Conservation (phyloP, 495 filamentous ascomycete genomes). For the Podospora tetraspora region DNA sequence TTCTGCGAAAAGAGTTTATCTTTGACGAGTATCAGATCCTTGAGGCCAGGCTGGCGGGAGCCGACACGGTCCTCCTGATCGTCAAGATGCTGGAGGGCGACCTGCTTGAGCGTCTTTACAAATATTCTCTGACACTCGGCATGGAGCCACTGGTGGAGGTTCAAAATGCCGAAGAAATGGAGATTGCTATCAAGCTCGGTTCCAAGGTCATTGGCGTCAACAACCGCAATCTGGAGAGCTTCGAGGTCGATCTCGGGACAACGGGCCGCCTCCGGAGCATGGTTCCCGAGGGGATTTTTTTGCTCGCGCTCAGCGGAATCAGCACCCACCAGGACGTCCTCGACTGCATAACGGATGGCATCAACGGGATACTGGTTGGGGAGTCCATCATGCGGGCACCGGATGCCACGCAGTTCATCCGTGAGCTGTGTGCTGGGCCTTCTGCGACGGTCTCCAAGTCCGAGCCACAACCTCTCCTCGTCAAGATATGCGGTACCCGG, state of each 20-base stretch:
- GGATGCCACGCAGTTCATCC: conserved; percentile 69
- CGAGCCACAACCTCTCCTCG: conserved; percentile 48
- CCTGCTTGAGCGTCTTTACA: conserved; percentile 72
- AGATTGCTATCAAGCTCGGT: conserved; percentile 75
- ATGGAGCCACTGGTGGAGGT: conserved; percentile 99
- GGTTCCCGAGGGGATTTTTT: conserved; percentile 78
- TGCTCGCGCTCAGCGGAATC: conserved; percentile 94
- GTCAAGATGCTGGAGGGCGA: conserved; percentile 91
- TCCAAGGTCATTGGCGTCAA: conserved; percentile 97
- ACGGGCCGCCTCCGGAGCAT: conserved; percentile 84
- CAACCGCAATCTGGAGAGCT: conserved; percentile 91
- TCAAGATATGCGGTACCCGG: conserved; percentile 97
- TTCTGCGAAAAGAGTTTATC: conserved; percentile 94
- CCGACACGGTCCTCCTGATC: conserved; percentile 92
- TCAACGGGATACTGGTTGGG: conserved; percentile 89
- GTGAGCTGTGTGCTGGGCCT: conserved; percentile 64
- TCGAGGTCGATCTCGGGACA: conserved; percentile 93
- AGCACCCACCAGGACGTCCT: conserved; percentile 85
- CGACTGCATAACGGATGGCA: conserved; percentile 78
- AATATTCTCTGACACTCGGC: conserved; percentile 80
- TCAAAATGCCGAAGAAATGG: conserved; percentile 90
- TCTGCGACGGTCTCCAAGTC: conserved; percentile 26
- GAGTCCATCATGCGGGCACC: conserved; percentile 94
- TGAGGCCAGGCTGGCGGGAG: conserved; percentile 87
- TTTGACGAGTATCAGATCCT: conserved; percentile 98